Percentiles rank a stretch among this genome's conserved stretches.
Evolutionary conservation across 495 filamentous ascomycete species (phyloP).

Genomic region (Xylaria palmicola): DNA sequence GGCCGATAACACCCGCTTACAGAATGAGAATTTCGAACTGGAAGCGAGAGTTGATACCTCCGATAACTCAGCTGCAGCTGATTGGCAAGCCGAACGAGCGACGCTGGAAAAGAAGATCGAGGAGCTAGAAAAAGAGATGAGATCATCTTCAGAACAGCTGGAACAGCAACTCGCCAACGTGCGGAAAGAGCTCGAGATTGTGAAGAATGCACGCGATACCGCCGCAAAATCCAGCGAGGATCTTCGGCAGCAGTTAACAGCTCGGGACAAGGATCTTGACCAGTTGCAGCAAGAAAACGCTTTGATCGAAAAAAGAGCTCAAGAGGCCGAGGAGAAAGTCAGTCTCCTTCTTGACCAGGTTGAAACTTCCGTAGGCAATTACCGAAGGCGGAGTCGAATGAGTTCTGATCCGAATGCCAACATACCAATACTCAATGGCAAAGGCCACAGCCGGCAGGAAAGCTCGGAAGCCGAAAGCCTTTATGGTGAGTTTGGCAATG

Average conservation of each 20-base stretch:
- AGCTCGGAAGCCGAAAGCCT: slow-evolving; percentile 54
- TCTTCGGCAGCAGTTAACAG: slow-evolving; percentile 56
- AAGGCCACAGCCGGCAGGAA: slow-evolving; percentile 57
- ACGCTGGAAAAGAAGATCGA: slow-evolving; percentile 65
- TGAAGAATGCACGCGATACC: slow-evolving; percentile 66
- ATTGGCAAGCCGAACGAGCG: slow-evolving; percentile 78
- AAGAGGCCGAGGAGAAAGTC: slow-evolving; percentile 90
- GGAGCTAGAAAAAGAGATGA: slow-evolving; percentile 63
- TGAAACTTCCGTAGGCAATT: slow-evolving; percentile 88
- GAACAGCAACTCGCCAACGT: slow-evolving; percentile 69
- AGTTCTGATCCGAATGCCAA: slow-evolving; percentile 27
- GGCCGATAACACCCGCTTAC: slow-evolving; percentile 75
- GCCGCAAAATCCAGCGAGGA: slow-evolving; percentile 57
- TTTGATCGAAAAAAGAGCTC: slow-evolving; percentile 73
- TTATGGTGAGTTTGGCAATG: slow-evolving; percentile 44
- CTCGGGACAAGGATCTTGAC: slow-evolving; percentile 68
- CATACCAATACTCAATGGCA: slow-evolving; percentile 30
- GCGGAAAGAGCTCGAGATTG: slow-evolving; percentile 61
- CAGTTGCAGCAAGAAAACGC: slow-evolving; percentile 78
- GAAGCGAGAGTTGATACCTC: slow-evolving; percentile 48
- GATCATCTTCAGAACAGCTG: slow-evolving; percentile 61
- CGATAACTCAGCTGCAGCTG: slow-evolving; percentile 44
- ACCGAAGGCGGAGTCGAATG: slow-evolving; percentile 67
- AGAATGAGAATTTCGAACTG: slow-evolving; percentile 69
- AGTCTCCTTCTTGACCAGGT: slow-evolving; percentile 91